Conservation (phyloP, 805 yeast genomes). For the Wickerhamiella shivajii region DNA sequence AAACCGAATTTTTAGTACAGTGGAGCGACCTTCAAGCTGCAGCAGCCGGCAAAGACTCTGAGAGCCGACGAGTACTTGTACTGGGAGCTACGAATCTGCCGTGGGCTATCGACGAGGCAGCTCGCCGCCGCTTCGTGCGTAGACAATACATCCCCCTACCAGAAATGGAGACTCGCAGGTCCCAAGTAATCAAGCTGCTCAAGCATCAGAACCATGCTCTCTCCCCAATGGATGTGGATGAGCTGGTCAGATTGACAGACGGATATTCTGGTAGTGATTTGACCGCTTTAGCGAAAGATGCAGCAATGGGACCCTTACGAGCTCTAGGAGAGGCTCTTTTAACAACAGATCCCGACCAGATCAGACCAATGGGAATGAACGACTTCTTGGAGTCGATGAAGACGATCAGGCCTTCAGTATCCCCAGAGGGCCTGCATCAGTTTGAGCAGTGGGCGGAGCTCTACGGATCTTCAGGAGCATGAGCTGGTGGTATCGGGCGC, state of each 20-base stretch:
- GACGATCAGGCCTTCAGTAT: conserved; percentile 78
- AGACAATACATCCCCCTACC: conserved; percentile 91
- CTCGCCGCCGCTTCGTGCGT: conserved; percentile 80
- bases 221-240: conserved; percentile 44
- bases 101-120: conserved; percentile 94
- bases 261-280: conserved; percentile 90
- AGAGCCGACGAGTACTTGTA: conserved; percentile 59
- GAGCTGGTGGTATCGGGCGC: too few species aligned
- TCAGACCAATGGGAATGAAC: conserved; percentile 54
- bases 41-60: conserved; percentile 48
- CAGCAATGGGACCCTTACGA: conserved; percentile 95
- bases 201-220: conserved; percentile 60
- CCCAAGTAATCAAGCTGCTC: conserved; percentile 55
- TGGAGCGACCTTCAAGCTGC: conserved; percentile 93
- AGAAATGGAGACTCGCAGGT: conserved; percentile 63
- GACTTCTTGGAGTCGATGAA: conserved; percentile 69
- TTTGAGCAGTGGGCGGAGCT: conserved; percentile 82
- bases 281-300: conserved; percentile 87
- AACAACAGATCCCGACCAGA: conserved; percentile 51
- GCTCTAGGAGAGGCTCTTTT: conserved; percentile 75
- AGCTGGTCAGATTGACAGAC: conserved; percentile 50
- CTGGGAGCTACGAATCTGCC: conserved; percentile 93
- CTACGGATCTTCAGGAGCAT: conserved; percentile 83
- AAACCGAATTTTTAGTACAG: conserved; percentile 84
- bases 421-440: conserved; percentile 57